Conservation (phyloP, 2,329 filamentous ascomycete species). For the Fusarium udum region DNA sequence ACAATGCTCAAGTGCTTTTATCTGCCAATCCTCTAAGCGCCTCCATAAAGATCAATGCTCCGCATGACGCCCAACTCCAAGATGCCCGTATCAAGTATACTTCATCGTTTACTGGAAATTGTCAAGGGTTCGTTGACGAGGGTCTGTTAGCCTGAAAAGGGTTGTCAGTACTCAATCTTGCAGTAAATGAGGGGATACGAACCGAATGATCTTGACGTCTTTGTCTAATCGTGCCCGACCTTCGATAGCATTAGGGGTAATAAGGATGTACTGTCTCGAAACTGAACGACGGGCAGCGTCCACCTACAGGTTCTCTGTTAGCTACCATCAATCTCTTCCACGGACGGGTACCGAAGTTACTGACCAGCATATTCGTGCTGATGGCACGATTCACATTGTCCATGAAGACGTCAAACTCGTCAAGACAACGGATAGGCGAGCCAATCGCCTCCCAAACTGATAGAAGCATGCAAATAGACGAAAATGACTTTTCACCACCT, state of each 20-base stretch:
- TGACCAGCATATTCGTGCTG: conserved; percentile 91
- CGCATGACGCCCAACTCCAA: conserved; percentile 18
- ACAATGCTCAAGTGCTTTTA: neutral
- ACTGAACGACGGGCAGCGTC: conserved; percentile 84
- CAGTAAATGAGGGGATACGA: conserved; percentile 35
- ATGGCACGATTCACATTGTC: conserved; percentile 94
- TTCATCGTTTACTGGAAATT: neutral
- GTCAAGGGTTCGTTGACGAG: conserved; percentile 62
- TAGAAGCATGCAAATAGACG: conserved; percentile 91
- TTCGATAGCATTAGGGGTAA: conserved; percentile 89
- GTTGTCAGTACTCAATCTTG: conserved; percentile 38
- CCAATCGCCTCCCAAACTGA: conserved; percentile 99
- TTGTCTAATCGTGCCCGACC: conserved; percentile 64
- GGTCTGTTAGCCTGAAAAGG: conserved; percentile 62
- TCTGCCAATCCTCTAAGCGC: conserved; percentile 10
- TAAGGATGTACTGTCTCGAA: conserved; percentile 94
- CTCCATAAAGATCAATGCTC: conserved; percentile 2
- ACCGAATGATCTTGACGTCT: conserved; percentile 84
- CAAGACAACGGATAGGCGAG: conserved; percentile 90
- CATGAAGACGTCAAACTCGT: conserved; percentile 99
- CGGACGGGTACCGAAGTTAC: conserved; percentile 45
- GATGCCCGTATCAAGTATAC: conserved; percentile 3
- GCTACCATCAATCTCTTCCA: neutral
- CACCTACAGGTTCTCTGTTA: conserved; percentile 62
- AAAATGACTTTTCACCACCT: conserved; percentile 97